These are phyloP conservation scores for Globisporangium polare DNA, from an alignment of 352 stramenopile species.

Conservation along the genomic window DNA sequence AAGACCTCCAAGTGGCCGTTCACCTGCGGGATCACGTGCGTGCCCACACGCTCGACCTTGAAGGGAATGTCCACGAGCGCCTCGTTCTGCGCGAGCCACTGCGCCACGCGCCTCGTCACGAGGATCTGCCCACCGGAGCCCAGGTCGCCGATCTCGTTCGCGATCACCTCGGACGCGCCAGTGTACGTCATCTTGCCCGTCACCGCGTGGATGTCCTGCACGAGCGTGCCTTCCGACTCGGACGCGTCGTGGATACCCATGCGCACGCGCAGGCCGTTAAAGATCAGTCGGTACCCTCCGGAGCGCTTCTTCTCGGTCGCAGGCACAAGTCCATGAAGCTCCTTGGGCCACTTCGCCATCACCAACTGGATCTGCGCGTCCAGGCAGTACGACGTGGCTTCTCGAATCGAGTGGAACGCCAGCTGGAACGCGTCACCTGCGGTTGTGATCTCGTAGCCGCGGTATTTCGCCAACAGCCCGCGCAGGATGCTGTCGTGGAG, in stretches of 20 bases:
- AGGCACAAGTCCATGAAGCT: slow-evolving; percentile 44
- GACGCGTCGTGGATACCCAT: slow-evolving; percentile 76
- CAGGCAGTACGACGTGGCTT: slow-evolving; percentile 65
- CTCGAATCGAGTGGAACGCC: slow-evolving; percentile 60
- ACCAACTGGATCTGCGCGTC: slow-evolving; percentile 62
- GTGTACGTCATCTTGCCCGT: slow-evolving; percentile 68
- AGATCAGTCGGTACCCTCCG: slow-evolving; percentile 37
- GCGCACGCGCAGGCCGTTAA: slow-evolving; percentile 61
- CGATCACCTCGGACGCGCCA: slow-evolving; percentile 61
- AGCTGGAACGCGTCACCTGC: slow-evolving; percentile 71
- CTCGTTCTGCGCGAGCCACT: slow-evolving; percentile 41
- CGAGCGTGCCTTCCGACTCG: slow-evolving; percentile 42
- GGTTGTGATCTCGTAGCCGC: slow-evolving; percentile 79
- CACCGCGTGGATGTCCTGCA: slow-evolving; percentile 55
- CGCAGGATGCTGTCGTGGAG: slow-evolving; percentile 66
- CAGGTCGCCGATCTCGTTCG: slow-evolving; percentile 56
- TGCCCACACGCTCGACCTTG: slow-evolving; percentile 25
- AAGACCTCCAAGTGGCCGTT: slow-evolving; percentile 37
- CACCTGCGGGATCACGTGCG: slow-evolving; percentile 36
- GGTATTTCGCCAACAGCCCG: slow-evolving; percentile 42
- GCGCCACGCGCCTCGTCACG: slow-evolving; percentile 51
- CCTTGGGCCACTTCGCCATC: slow-evolving; percentile 55
- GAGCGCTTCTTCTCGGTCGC: slow-evolving; percentile 51
- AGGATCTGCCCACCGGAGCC: slow-evolving; percentile 71
- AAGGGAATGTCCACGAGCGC: slow-evolving; percentile 16